Evolutionary conservation across 1,139 yeast genomes (phyloP).

Genomic region (Yamadazyma atmosphaerica): DNA sequence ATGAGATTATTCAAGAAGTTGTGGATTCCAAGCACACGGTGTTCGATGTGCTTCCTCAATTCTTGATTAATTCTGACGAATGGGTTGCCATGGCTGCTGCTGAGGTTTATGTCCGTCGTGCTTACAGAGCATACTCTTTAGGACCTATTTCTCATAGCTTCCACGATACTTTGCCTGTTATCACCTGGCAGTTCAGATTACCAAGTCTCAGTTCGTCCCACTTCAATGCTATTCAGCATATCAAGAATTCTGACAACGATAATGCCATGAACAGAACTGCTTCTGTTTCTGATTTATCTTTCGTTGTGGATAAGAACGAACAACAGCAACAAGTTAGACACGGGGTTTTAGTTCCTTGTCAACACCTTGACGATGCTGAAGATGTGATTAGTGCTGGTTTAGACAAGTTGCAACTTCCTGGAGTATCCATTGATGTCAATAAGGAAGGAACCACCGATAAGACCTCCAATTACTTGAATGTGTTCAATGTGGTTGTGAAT

Average conservation of each 20-base stretch:
- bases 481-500: constrained; percentile 75
- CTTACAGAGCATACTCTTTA: constrained; percentile 93
- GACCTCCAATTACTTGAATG: constrained; percentile 58
- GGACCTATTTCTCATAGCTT: constrained; percentile 68
- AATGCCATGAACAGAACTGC: constrained; percentile 75
- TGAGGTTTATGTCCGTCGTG: constrained; percentile 94
- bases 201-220: constrained; percentile 72
- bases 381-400: constrained; percentile 77
- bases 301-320: constrained; percentile 66
- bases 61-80: constrained; percentile 78
- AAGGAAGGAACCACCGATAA: constrained; percentile 36
- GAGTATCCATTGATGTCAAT: constrained; percentile 25
- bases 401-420: constrained; percentile 60
- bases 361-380: constrained; percentile 86
- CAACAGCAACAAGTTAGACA: constrained; percentile 61
- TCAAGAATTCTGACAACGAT: constrained; percentile 30
- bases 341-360: constrained; percentile 84
- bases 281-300: constrained; percentile 89
- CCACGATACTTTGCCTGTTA: constrained; percentile 63
- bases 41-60: constrained; percentile 91
- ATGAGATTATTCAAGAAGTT: constrained; percentile 80
- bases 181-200: constrained; percentile 89
- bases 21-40: constrained; percentile 96
- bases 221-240: constrained; percentile 60
- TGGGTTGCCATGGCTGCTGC: constrained; percentile 95